These are phyloP conservation scores for Furcasterigmium sp. DNA, from an alignment of 2,329 filamentous ascomycete species.

Conservation along the genomic window DNA sequence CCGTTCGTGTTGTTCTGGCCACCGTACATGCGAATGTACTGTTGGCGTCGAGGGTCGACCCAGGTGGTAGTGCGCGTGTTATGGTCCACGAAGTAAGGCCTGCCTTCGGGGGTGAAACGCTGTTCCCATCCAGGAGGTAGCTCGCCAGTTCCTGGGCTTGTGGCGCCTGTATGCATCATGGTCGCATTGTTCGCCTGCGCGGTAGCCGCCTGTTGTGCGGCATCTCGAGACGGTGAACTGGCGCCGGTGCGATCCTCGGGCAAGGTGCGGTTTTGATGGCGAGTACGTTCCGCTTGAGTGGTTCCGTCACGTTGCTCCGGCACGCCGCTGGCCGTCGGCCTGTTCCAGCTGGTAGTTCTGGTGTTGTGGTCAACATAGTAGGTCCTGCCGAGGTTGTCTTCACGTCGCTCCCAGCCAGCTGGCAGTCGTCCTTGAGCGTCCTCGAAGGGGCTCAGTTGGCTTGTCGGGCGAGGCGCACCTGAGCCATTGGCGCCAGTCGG, in stretches of 20 bases:
- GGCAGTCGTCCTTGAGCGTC: slow-evolving; percentile 91
- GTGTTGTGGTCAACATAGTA: slow-evolving; percentile 99
- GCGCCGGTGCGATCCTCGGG: slow-evolving; percentile 93
- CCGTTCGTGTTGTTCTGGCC: slow-evolving; percentile 82
- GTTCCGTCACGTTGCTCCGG: slow-evolving; percentile 80
- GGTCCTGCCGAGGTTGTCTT: slow-evolving; percentile 90
- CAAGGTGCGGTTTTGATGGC: slow-evolving; percentile 92
- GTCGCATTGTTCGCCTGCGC: slow-evolving; percentile 55
- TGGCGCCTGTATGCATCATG: slow-evolving; percentile 93
- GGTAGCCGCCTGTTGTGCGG: slow-evolving; percentile 39
- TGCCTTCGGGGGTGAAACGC: slow-evolving; percentile 87
- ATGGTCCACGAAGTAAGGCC: slow-evolving; percentile 96
- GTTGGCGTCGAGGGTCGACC: slow-evolving; percentile 94
- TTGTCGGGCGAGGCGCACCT: slow-evolving; percentile 8
- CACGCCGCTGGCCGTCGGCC: slow-evolving; percentile 75
- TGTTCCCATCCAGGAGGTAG: slow-evolving; percentile 96
- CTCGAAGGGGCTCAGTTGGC: slow-evolving; percentile 80
- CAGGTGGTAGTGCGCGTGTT: slow-evolving; percentile 97
- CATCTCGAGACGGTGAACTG: slow-evolving; percentile 76
- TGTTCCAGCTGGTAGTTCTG: slow-evolving; percentile 91
- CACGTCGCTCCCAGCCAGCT: slow-evolving; percentile 90
- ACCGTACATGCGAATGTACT: slow-evolving; percentile 96
- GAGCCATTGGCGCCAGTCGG: slow-evolving; percentile 2
- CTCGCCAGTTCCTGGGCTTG: slow-evolving; percentile 89
- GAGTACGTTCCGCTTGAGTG: slow-evolving; percentile 85